These are phyloP conservation scores for Rutstroemia sp. DNA, from an alignment of 2,329 filamentous ascomycete species.

Conservation along the genomic window DNA sequence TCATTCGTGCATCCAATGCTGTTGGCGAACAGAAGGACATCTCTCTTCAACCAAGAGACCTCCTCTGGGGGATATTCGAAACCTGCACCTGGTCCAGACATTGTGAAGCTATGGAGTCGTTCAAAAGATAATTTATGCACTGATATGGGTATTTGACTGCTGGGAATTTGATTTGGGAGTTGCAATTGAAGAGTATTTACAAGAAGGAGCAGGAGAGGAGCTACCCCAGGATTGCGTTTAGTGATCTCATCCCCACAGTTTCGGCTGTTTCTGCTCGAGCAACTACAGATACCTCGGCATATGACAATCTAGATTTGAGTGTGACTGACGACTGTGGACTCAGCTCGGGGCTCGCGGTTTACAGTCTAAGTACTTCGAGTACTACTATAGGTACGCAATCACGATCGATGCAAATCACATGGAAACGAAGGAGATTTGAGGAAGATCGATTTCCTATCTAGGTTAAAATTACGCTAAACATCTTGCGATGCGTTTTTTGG, in stretches of 20 bases:
- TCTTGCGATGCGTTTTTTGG: not conserved
- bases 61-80: constrained; percentile 71
- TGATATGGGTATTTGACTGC: not conserved
- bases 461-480: not conserved
- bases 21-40: constrained; percentile 82
- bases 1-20: constrained; percentile 77
- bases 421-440: not conserved
- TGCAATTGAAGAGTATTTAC: not conserved
- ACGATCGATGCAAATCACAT: not conserved
- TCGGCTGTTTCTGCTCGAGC: not conserved
- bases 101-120: constrained; percentile 17
- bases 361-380: too few species aligned
- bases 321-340: too few species aligned
- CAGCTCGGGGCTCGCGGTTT: too few species aligned
- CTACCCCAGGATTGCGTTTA: constrained; percentile 6
- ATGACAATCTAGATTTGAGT: not conserved
- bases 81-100: constrained; percentile 46
- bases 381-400: too few species aligned
- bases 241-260: constrained; percentile 3
- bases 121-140: not conserved
- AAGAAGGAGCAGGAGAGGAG: not conserved
- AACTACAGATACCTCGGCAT: constrained; percentile 2
- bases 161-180: not conserved
- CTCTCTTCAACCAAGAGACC: constrained; percentile 81
- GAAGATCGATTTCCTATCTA: constrained; percentile 1